Evolutionary conservation across 148 eudicot genomes (phyloP), one percentile per base, ranked within the genome.

Genomic region (Cornus controversa): DNA sequence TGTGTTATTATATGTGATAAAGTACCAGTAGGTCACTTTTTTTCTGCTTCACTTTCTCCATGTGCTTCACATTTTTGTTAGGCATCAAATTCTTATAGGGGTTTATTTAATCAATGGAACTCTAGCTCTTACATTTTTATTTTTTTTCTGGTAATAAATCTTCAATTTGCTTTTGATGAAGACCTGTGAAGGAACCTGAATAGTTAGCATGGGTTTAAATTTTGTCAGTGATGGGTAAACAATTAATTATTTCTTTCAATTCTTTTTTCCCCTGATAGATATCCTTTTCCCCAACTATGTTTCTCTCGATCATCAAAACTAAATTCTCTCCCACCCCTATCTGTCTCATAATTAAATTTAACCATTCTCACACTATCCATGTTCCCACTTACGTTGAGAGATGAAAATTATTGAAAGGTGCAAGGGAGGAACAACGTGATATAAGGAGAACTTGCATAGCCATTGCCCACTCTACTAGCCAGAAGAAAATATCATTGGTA

Each of bases 41-140:
- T 40, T 45, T 65, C 34, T 2, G 37, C n/a, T 75, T 28, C 25
- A 47, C 9, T 67, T 67, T 62, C 47, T 76, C 28, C 78, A 26
- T 13, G n/a, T 50, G 71, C 65, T 76, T 28, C 78, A 26, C 11
- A 15, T 40, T 64, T 76, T 24, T 7, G 71, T 10, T 50, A 8
- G 63, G 7, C 15, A 47, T 26, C 25, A n/a, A 22, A 54, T 67
- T 54, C 0, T 3, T 28, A 67, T 50, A 27, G 22, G 45, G 28
- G 22, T 76, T 13, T 47, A 70, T 47, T 70, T 16, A 14, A 8
- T 15, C 53, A 45, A 40, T 20, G 60, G 60, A 70, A 47, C 58
- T 18, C 42, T 31, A 31, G 40, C 50, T 69, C 15, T 36, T 13
- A 42, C 29, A 20, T 60, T 3, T 60, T 20, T 54, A 4, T 22